These are phyloP conservation scores for Nakazawaea ishiwadae DNA, from an alignment of 805 yeast species.

Conservation along the genomic window DNA sequence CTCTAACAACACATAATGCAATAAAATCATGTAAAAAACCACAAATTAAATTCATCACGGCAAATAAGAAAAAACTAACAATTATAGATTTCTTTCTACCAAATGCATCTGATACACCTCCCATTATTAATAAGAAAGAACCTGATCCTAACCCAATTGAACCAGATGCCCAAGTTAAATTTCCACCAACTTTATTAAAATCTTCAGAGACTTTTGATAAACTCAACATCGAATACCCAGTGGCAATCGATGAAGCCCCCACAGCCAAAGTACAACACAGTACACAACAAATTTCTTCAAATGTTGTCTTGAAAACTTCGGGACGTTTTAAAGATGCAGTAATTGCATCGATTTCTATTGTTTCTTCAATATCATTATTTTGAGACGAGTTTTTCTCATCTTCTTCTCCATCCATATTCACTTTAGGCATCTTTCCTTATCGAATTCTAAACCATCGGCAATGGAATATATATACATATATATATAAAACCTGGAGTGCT, in stretches of 20 bases:
- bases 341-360: too few relatives aligned
- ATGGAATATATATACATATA: too few relatives aligned
- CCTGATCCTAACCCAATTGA: constrained; percentile 39
- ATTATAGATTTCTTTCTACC: constrained; percentile 39
- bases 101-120: constrained; percentile 42
- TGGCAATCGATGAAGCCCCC: constrained; percentile 33
- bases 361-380: too few relatives aligned
- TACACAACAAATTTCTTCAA: constrained; percentile 30
- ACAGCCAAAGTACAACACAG: constrained; percentile 32
- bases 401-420: too few relatives aligned
- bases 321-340: constrained; percentile 33
- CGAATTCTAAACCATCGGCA: too few relatives aligned
- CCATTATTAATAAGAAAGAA: constrained; percentile 36
- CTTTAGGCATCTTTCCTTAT: too few relatives aligned
- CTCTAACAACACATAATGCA: constrained; percentile 36
- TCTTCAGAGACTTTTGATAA: constrained; percentile 29
- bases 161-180: constrained; percentile 38
- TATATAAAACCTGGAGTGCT: too few relatives aligned
- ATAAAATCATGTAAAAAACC: constrained; percentile 34
- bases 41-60: constrained; percentile 27
- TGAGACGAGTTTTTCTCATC: too few relatives aligned
- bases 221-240: constrained; percentile 32
- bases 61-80: constrained; percentile 27
- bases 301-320: constrained; percentile 24
- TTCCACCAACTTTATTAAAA: constrained; percentile 34